Base-by-base conservation (phyloP, 2,329 filamentous ascomycete species). In the Cladosporium sp. region DNA sequence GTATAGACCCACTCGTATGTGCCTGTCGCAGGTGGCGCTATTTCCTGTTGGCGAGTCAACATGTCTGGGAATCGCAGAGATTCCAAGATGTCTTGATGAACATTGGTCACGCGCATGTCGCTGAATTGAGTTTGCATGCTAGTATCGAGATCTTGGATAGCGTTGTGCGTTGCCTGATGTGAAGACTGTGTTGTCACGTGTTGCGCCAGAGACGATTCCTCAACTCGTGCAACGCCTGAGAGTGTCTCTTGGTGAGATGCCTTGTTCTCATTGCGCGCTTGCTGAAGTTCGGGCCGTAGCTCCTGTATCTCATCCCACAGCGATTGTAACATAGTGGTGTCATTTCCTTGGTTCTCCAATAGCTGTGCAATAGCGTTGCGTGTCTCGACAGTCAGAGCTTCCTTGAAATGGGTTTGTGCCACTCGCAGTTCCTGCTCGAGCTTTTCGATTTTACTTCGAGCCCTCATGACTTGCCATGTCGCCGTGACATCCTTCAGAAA, bases 1-100 rank as follows among this genome's bases (percentile, higher is more conserved):
- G 41, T 51, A 4, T 59, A 64, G 4, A 64, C 58, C 62, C 62
- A 64, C 21, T 58, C 51, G n/a, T 30, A 64, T n/a, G 62, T 49
- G 21, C 32, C 49, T 38, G 24, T 2, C 49, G 24, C 24, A 18
- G 24, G 49, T 28, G 49, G 49, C 21, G 49, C 15, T 26, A 52
- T 52, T 11, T 26, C 24, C 15, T 52, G 49, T 30, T 52, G 49
- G 24, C 49, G 24, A 28, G 24, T 28, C 4, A 52, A 52, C 49
- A 30, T 52, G 49, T 52, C 49, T 44, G 38, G 38, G 18, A n/a
- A n/a, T 44, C 38, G 15, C 7, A 44, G 18, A 15, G 38, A 18
- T 18, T 7, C 15, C 38, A 41, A 18, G 5, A 41, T 18, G 1
- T 7, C 15, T 4, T 8, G 38, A 41, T 41, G 38, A 41, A 18